Evolutionary conservation across 164 flowering plant genomes (phyloP).

Genomic region (Liriodendron chinense): DNA sequence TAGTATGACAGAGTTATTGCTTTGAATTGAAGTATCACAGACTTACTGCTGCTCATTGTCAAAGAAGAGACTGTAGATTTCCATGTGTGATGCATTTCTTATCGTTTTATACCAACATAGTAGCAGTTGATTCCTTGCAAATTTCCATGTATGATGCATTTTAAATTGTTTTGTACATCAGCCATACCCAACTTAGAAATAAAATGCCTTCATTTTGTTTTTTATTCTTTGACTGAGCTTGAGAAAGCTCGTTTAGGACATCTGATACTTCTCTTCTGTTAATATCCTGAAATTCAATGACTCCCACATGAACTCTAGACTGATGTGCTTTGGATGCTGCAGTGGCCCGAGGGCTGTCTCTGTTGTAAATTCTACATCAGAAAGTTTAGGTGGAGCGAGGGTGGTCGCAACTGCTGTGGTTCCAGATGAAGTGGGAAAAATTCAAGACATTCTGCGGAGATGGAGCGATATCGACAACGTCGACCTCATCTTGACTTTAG

Average conservation of each 20-base stretch:
- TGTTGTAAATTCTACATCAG: conserved; percentile 73
- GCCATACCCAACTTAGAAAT: background rate
- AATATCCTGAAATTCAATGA: background rate
- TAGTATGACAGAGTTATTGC: conserved; percentile 30
- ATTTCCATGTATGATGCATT: background rate
- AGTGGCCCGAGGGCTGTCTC: conserved; percentile 93
- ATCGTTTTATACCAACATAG: conserved; percentile 13
- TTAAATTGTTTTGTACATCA: background rate
- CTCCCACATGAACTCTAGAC: background rate
- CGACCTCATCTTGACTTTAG: conserved; percentile 88
- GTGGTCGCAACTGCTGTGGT: conserved; percentile 78
- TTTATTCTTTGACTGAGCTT: background rate
- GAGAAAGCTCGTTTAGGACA: background rate
- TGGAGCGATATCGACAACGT: conserved; percentile 86
- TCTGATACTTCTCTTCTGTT: background rate
- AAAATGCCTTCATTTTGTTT: background rate
- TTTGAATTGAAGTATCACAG: no score
- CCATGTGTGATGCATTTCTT: no score
- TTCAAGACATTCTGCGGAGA: conserved; percentile 51
- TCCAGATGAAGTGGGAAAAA: conserved; percentile 73
- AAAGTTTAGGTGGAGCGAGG: conserved; percentile 77
- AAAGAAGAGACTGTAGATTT: conserved; percentile 18
- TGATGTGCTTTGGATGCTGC: conserved; percentile 15
- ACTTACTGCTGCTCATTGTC: conserved; percentile 38
- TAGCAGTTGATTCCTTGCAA: conserved; percentile 36